phyloP scores from a whole-genome alignment of 495 filamentous ascomycete genomes.

The Penicillium robsamsonii region DNA sequence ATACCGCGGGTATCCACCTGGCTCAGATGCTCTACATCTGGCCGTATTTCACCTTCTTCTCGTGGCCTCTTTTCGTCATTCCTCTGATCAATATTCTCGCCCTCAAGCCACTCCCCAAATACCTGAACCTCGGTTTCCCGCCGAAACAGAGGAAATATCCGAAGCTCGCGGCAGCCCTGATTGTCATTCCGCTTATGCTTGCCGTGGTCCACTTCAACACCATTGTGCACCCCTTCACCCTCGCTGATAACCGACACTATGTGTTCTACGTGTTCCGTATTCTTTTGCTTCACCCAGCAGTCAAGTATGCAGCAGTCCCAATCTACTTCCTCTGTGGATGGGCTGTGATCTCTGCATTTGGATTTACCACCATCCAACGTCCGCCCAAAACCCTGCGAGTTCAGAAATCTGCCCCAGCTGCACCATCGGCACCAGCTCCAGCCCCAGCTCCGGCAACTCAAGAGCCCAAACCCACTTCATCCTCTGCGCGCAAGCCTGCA shows the following conservation, averaged over 20 bases:
- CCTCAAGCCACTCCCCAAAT: constrained; percentile 39
- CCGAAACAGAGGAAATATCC: constrained; percentile 40
- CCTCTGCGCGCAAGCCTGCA: constrained; percentile 5
- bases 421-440: neutral
- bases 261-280: constrained; percentile 94
- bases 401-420: constrained; percentile 7
- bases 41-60: constrained; percentile 87
- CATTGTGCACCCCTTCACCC: constrained; percentile 90
- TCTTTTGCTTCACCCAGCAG: constrained; percentile 60
- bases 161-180: constrained; percentile 30
- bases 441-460: neutral
- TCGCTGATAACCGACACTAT: constrained; percentile 96
- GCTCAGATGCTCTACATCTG: constrained; percentile 95
- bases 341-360: constrained; percentile 57
- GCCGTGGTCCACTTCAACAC: constrained; percentile 77
- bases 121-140: constrained; percentile 36
- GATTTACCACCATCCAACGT: constrained; percentile 31
- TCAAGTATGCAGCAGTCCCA: constrained; percentile 66
- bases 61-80: constrained; percentile 68
- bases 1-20: constrained; percentile 82
- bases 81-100: constrained; percentile 46
- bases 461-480: neutral
- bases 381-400: constrained; percentile 29
- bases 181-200: constrained; percentile 49
- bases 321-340: constrained; percentile 62